Conservation (phyloP, 2,329 filamentous ascomycete genomes). For the Talaromyces sp. region DNA sequence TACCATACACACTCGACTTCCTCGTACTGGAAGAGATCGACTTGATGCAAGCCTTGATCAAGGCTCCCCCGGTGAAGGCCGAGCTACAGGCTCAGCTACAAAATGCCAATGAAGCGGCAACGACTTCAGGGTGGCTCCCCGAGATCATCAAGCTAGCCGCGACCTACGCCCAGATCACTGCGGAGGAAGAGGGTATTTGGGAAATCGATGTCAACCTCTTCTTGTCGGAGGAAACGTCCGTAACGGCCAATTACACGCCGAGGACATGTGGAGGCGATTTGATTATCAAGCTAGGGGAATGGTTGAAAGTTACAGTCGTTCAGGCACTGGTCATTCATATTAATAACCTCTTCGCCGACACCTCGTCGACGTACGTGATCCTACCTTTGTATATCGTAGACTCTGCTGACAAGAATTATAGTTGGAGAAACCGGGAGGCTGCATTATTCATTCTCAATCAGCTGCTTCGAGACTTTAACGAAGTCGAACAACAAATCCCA, state of each 20-base stretch:
- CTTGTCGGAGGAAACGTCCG: conserved; percentile 88
- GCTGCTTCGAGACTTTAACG: conserved; percentile 76
- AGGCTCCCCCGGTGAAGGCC: conserved; percentile 80
- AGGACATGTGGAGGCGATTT: conserved; percentile 89
- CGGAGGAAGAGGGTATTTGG: conserved; percentile 92
- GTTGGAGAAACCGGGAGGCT: conserved; percentile 71
- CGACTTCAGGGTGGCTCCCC: conserved; percentile 73
- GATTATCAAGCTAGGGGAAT: conserved; percentile 87
- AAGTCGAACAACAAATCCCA: conserved; percentile 69
- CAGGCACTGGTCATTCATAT: conserved; percentile 77
- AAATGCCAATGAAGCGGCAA: conserved; percentile 55
- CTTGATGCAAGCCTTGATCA: conserved; percentile 86
- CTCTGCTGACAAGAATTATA: conserved; percentile 26
- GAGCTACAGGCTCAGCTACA: conserved; percentile 80
- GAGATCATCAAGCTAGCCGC: conserved; percentile 84
- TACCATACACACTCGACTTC: conserved; percentile 95
- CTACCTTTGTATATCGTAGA: background rate
- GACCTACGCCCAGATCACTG: conserved; percentile 82
- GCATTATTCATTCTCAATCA: conserved; percentile 82
- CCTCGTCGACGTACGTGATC: conserved; percentile 33
- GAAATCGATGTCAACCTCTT: conserved; percentile 95
- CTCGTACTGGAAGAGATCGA: conserved; percentile 91
- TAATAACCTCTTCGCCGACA: conserved; percentile 64
- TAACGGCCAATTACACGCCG: conserved; percentile 94
- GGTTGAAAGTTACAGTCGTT: conserved; percentile 72